Percentiles rank a stretch among this genome's conserved stretches.
phyloP scores from a whole-genome alignment of 2,329 filamentous ascomycete species.

The Beauveria scarabaeidicola region DNA sequence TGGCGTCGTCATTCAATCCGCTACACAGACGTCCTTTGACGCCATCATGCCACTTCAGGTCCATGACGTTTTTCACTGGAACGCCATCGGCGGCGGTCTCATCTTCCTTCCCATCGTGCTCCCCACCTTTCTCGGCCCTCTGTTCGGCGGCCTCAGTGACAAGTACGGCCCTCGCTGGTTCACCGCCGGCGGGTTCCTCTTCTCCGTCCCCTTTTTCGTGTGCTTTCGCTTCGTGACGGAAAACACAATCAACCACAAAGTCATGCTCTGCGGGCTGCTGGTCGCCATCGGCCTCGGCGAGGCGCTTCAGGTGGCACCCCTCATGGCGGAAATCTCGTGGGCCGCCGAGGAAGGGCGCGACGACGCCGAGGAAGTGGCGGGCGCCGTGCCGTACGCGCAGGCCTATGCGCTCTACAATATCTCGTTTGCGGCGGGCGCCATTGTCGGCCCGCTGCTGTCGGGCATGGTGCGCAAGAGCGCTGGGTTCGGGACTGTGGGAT shows the following conservation, averaged over 20 bases:
- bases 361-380: conserved; percentile 8
- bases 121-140: conserved; percentile 23
- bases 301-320: conserved; percentile 24
- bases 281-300: conserved; percentile 23
- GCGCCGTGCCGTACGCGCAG: conserved; percentile 24
- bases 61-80: conserved; percentile 22
- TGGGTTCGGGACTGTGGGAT: conserved; percentile 26
- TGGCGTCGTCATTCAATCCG: conserved; percentile 26
- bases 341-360: conserved; percentile 15
- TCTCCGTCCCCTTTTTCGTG: conserved; percentile 25
- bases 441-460: conserved; percentile 26
- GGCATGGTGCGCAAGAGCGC: conserved; percentile 25
- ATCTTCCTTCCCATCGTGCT: conserved; percentile 27
- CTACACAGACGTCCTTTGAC: conserved; percentile 25
- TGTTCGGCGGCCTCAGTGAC: conserved; percentile 24
- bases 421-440: conserved; percentile 24
- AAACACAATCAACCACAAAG: conserved; percentile 21
- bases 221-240: conserved; percentile 26
- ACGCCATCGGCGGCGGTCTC: conserved; percentile 25
- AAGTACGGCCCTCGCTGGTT: conserved; percentile 28
- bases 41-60: conserved; percentile 26
- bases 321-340: conserved; percentile 30
- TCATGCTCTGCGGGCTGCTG: conserved; percentile 25
- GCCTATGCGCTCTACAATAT: conserved; percentile 29
- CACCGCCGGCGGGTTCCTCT: conserved; percentile 24